Percentiles rank a stretch among this genome's conserved stretches.
phyloP scores from a whole-genome alignment of 2,329 filamentous ascomycete species.

The Erysiphe pulchra region DNA sequence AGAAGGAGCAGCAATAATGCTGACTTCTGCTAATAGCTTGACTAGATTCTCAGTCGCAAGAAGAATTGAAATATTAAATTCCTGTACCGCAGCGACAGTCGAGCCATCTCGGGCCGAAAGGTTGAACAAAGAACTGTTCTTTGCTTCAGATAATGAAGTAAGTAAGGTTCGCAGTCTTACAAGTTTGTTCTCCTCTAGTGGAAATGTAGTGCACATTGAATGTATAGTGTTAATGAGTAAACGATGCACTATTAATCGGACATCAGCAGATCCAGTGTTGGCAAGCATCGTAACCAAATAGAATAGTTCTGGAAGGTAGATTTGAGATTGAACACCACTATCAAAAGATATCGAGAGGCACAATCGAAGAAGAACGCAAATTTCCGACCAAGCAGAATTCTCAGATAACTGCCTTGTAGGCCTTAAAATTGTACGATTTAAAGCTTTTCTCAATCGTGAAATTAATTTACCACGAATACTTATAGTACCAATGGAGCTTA shows the following conservation, averaged over 20 bases:
- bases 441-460: conserved; percentile 35
- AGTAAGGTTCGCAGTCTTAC: conserved; percentile 23
- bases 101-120: conserved; percentile 25
- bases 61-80: conserved; percentile 16
- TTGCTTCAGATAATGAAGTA: conserved; percentile 31
- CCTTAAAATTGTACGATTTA: conserved; percentile 39
- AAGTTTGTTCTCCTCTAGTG: conserved; percentile 27
- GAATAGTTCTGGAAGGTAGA: conserved; percentile 43
- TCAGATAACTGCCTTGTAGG: conserved; percentile 40
- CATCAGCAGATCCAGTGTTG: conserved; percentile 32
- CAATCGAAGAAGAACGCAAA: conserved; percentile 39
- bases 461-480: conserved; percentile 40
- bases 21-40: conserved; percentile 35
- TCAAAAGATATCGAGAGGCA: conserved; percentile 42
- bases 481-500: conserved; percentile 36
- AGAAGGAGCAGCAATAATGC: conserved; percentile 34
- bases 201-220: conserved; percentile 39
- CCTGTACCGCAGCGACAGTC: conserved; percentile 27
- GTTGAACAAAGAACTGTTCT: conserved; percentile 29
- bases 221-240: conserved; percentile 42
- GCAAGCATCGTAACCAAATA: conserved; percentile 46
- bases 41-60: conserved; percentile 33
- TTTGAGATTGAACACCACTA: conserved; percentile 37
- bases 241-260: conserved; percentile 33
- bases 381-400: conserved; percentile 43